These are phyloP conservation scores for Picea glauca DNA, from an alignment of 75 land plant genomes.

Conservation along the genomic window DNA sequence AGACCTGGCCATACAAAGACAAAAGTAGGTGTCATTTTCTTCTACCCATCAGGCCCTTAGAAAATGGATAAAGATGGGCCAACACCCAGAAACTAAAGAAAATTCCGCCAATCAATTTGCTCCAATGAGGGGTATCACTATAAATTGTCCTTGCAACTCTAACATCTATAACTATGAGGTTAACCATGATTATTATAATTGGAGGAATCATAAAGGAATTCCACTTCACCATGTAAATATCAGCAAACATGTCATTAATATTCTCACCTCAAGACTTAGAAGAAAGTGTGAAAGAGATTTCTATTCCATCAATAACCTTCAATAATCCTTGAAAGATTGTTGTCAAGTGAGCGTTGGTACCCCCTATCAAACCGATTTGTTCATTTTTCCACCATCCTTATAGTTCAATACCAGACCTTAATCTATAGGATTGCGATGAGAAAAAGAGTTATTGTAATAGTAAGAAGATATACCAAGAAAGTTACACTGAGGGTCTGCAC, in stretches of 20 bases:
- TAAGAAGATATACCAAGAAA: too few species aligned
- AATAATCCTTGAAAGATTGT: constrained; percentile 71
- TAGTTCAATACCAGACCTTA: constrained; percentile 60
- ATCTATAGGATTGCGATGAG: constrained; percentile 61
- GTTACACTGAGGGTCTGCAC: too few species aligned
- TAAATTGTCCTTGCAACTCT: constrained; percentile 64
- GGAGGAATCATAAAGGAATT: constrained; percentile 77
- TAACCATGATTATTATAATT: constrained; percentile 61
- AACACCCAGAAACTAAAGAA: constrained; percentile 70
- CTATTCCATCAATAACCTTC: constrained; percentile 70
- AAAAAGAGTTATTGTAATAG: constrained; percentile 31
- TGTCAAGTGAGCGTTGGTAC: constrained; percentile 76
- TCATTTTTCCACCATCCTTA: constrained; percentile 86
- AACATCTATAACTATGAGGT: constrained; percentile 66
- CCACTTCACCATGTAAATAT: constrained; percentile 62
- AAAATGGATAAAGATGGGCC: constrained; percentile 62
- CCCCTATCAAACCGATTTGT: constrained; percentile 86
- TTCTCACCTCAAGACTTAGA: constrained; percentile 68
- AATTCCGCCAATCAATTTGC: constrained; percentile 48
- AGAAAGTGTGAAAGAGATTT: constrained; percentile 74
- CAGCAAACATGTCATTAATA: constrained; percentile 36
- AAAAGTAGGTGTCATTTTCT: constrained; percentile 67
- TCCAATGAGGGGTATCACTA: constrained; percentile 58
- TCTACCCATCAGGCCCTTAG: constrained; percentile 77
- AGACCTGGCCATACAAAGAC: constrained; percentile 75